These are phyloP conservation scores for Fraxinus platypoda DNA, from an alignment of 305 asterid genomes.

Conservation along the genomic window DNA sequence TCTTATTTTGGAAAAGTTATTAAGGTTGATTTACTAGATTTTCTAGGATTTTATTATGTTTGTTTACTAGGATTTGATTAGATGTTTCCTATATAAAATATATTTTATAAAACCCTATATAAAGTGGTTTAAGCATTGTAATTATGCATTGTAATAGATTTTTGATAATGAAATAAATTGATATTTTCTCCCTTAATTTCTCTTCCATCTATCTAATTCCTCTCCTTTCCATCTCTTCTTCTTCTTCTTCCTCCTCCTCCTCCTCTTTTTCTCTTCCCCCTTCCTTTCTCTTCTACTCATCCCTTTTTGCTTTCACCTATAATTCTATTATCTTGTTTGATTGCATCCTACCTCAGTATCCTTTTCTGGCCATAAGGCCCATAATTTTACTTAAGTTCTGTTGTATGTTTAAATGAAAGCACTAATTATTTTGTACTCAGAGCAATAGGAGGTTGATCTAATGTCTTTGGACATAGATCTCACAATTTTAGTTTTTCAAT, in stretches of 20 bases:
- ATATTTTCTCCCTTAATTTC: not conserved
- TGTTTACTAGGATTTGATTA: not conserved
- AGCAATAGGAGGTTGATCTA: not conserved
- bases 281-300: not conserved
- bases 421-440: not conserved
- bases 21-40: not conserved
- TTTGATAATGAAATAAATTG: not conserved
- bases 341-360: not conserved
- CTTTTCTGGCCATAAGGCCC: not conserved
- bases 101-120: not conserved
- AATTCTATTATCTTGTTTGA: not conserved
- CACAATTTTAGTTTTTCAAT: not conserved
- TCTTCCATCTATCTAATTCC: not conserved
- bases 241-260: too few species aligned
- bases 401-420: not conserved
- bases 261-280: not conserved
- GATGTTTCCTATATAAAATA: not conserved
- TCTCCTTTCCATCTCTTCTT: not conserved
- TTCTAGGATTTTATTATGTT: not conserved
- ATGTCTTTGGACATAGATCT: not conserved
- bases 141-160: not conserved
- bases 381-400: not conserved
- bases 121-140: not conserved
- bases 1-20: too few species aligned
- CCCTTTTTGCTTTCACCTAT: not conserved